Percentiles rank a stretch among this genome's conserved stretches.
Conservation (phyloP, 140 eudicot species). For the Ambrosia hybrid region DNA sequence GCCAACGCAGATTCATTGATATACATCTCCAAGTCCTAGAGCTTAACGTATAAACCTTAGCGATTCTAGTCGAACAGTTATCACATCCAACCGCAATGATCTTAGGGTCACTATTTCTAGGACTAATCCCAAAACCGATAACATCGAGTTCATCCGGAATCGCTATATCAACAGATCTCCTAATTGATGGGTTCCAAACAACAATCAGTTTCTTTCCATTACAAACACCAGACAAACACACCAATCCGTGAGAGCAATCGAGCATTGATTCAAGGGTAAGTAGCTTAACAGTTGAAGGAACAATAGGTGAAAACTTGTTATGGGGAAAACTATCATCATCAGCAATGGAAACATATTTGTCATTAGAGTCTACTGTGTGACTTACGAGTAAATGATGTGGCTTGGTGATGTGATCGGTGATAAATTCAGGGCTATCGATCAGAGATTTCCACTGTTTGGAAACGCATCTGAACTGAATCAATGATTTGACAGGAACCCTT, state of each 20-base stretch:
- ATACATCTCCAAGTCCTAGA: not conserved
- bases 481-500: conserved; percentile 1
- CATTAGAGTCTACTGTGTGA: too few species aligned
- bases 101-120: not conserved
- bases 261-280: not conserved
- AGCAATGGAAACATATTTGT: too few species aligned
- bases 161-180: not conserved
- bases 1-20: not conserved
- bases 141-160: not conserved
- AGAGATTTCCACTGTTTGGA: conserved; percentile 3
- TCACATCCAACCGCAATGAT: too few species aligned
- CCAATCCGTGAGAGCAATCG: not conserved
- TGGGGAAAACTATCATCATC: too few species aligned
- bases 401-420: too few species aligned
- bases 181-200: not conserved
- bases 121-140: conserved; percentile 3
- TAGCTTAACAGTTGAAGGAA: not conserved
- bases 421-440: too few species aligned
- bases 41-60: conserved; percentile 5
- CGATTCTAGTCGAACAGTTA: too few species aligned
- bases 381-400: too few species aligned
- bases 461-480: conserved; percentile 14
- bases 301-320: too few species aligned
- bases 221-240: too few species aligned
- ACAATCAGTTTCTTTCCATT: not conserved